Evolutionary conservation across 1,139 yeast genomes (phyloP), one percentile per base, ranked within the genome.

Genomic region (Geotrichum australiense): DNA sequence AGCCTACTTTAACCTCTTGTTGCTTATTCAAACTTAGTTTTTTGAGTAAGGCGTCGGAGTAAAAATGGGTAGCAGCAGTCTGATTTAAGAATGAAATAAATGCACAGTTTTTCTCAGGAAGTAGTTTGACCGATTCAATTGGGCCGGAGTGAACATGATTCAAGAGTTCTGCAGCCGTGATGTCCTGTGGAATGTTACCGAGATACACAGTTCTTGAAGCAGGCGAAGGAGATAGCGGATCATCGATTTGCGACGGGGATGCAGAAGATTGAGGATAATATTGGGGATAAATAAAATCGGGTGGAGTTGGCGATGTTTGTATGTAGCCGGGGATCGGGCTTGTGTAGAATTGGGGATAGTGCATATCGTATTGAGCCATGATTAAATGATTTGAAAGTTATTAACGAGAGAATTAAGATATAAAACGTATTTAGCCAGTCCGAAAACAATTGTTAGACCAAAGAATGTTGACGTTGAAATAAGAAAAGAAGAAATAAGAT

Each of bases 141-240:
- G 87, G 79, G 19, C 97, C 97, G 23, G 94, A 81, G 53, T 94
- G 76, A 23, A 91, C 96, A 59, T 85, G 91, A 58, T 86, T 91
- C 56, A 91, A 70, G 43, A 91, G 66, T 55, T 86, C 95, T 54
- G 82, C 79, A 3, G 93, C 78, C 22, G 87, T 76, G 45, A 87
- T 71, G 50, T 81, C 85, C n/a, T 72, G 64, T 0, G 97, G 96
- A 34, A 91, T 74, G 57, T 86, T 87, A 10, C 96, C 96, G 53
- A 91, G 68, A 59, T 87, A 86, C 5, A 91, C 94, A 0, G 97
- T 86, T 59, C 96, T 74, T 48, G 64, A 63, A 16, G 33, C 34
- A 24, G 26, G 30, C 12, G 39, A 29, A 5, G 38, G 36, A 5
- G 40, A 49, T 31, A 50, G 38, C 34, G 29, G 38, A 21, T 22